Conservation (phyloP, 129 eudicot species). For the Scalesia atractyloides region DNA sequence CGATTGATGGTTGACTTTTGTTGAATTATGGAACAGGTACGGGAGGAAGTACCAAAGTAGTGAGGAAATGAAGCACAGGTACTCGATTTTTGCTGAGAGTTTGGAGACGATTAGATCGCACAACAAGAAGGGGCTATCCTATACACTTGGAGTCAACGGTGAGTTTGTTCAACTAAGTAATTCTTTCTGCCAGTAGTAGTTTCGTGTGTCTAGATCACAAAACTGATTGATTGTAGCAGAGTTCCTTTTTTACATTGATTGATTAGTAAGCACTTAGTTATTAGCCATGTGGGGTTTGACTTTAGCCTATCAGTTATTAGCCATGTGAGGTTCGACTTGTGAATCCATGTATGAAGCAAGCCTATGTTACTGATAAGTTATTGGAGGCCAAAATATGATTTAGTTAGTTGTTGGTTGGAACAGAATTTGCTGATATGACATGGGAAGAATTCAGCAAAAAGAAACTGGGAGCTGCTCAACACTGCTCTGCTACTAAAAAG, state of each 20-base stretch:
- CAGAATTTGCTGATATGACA: conserved; percentile 77
- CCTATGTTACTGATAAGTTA: no score
- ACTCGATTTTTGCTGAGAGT: conserved; percentile 60
- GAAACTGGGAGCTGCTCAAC: conserved; percentile 87
- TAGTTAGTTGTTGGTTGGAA: neutral
- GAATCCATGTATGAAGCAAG: no score
- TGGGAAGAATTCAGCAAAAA: conserved; percentile 86
- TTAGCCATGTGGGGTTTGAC: no score
- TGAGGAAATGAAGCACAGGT: conserved; percentile 73
- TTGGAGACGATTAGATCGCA: conserved; percentile 78
- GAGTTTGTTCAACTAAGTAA: neutral
- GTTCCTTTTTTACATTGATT: no score
- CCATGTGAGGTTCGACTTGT: no score
- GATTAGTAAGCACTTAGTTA: no score
- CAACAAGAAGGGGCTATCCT: conserved; percentile 66
- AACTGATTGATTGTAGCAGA: no score
- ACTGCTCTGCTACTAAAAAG: conserved; percentile 81
- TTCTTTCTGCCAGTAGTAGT: no score
- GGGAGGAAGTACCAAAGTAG: conserved; percentile 73
- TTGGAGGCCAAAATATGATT: no score
- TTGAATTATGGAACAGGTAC: conserved; percentile 40
- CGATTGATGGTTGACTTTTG: conserved; percentile 22
- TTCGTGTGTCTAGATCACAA: no score
- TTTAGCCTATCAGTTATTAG: no score
- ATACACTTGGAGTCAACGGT: conserved; percentile 87